Evolutionary conservation across 202 grass and related monocot genomes (phyloP).

Genomic region (Alloteropsis angusta): DNA sequence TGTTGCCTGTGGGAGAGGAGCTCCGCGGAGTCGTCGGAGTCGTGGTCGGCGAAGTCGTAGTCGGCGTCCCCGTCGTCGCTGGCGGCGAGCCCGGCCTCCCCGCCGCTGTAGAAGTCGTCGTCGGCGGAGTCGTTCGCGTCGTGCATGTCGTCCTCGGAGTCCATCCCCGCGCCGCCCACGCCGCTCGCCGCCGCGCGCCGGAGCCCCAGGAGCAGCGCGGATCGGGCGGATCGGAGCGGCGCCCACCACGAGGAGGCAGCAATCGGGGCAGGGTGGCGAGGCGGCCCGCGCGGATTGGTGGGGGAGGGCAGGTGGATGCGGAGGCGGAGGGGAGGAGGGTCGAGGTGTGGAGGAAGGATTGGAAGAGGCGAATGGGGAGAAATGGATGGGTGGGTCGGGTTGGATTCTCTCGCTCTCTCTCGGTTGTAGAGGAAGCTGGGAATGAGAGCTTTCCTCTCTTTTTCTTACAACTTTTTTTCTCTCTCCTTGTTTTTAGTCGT

Average conservation of each 20-base stretch:
- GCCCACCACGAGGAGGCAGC: constrained; percentile 48
- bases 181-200: constrained; percentile 32
- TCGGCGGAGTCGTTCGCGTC: constrained; percentile 65
- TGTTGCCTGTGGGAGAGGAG: constrained; percentile 64
- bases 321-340: neutral
- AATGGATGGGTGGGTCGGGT: constrained; percentile 22
- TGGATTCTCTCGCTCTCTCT: constrained; percentile 22
- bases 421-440: constrained; percentile 14
- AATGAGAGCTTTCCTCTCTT: constrained; percentile 26
- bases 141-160: constrained; percentile 96
- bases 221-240: constrained; percentile 58
- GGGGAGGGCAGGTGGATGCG: neutral
- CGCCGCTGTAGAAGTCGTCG: constrained; percentile 87
- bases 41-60: constrained; percentile 94
- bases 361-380: constrained; percentile 7
- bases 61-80: constrained; percentile 79
- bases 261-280: constrained; percentile 33
- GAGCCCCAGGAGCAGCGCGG: constrained; percentile 49
- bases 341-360: neutral
- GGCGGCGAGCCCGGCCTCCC: constrained; percentile 51
- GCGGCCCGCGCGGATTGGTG: constrained; percentile 20
- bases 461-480: constrained; percentile 11
- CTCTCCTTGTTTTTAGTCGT: neutral
- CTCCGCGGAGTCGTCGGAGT: constrained; percentile 71
- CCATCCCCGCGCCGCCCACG: constrained; percentile 38